Percentiles rank a stretch among this genome's conserved stretches.
Evolutionary conservation across 2,329 filamentous ascomycete species (phyloP).

Genomic region (Exophiala calicioides): DNA sequence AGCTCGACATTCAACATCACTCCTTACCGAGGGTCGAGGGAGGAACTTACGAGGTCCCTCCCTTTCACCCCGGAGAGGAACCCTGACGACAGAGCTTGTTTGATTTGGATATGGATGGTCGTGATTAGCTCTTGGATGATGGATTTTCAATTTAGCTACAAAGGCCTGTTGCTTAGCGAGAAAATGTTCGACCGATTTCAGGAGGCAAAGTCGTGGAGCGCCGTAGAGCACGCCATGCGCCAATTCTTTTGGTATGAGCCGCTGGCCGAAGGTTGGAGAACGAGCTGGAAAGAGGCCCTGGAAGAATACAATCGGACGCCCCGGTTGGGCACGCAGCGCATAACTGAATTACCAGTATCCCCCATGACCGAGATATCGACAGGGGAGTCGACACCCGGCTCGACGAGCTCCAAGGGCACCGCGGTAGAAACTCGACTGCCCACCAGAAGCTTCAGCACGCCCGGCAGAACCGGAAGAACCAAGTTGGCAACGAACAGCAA

Average conservation of each 20-base stretch:
- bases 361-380: neutral
- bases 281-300: constrained; percentile 13
- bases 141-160: neutral
- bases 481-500: neutral
- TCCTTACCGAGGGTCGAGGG: constrained; percentile 15
- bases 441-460: neutral
- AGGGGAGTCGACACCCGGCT: constrained; percentile 2
- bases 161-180: constrained; percentile 2
- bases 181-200: constrained; percentile 14
- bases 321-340: neutral
- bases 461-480: neutral
- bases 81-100: constrained; percentile 10
- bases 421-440: neutral
- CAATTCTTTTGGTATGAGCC: constrained; percentile 21
- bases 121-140: constrained; percentile 15
- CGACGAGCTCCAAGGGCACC: neutral
- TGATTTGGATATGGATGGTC: constrained; percentile 23
- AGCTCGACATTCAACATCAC: constrained; percentile 10
- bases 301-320: neutral
- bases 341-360: neutral
- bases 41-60: constrained; percentile 21
- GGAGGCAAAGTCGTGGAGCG: constrained; percentile 13
- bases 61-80: constrained; percentile 4
- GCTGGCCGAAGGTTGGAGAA: constrained; percentile 8
- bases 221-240: constrained; percentile 14